phyloP scores from a whole-genome alignment of 768 basidiomycete genomes.

The Tricholoma terreum region DNA sequence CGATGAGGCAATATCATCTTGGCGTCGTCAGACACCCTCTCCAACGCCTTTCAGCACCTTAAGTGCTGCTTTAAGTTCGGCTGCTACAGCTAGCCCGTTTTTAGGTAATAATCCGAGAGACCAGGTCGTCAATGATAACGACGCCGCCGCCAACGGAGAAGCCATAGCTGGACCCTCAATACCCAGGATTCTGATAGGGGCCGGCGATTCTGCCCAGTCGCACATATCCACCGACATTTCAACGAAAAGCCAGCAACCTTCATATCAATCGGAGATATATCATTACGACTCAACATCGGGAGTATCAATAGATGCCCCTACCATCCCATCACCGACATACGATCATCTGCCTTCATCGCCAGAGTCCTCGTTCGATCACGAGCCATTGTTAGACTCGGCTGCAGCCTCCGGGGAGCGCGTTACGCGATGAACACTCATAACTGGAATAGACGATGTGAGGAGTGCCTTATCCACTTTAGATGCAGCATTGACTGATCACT shows the following conservation, averaged over 20 bases:
- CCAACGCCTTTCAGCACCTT: constrained; percentile 45
- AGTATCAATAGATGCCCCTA: constrained; percentile 13
- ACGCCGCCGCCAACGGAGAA: constrained; percentile 11
- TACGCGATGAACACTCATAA: constrained; percentile 1
- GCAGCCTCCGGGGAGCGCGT: constrained; percentile 19
- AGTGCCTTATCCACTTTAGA: background rate
- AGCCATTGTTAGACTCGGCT: constrained; percentile 33
- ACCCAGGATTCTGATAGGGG: constrained; percentile 21
- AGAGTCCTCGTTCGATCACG: constrained; percentile 37
- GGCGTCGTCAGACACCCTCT: constrained; percentile 31
- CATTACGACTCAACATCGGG: constrained; percentile 1
- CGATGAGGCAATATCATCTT: constrained; percentile 30
- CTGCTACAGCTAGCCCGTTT: constrained; percentile 45
- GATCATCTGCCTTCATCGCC: constrained; percentile 45
- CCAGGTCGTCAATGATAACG: background rate
- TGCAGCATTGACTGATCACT: background rate
- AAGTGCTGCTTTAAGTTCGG: constrained; percentile 41
- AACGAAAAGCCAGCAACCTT: background rate
- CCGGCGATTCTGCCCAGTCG: constrained; percentile 3
- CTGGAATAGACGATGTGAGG: background rate
- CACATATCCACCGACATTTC: background rate
- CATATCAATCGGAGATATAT: background rate
- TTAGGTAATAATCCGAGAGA: constrained; percentile 19
- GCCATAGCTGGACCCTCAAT: constrained; percentile 13
- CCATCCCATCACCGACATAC: constrained; percentile 28